Evolutionary conservation across 257 asterid species (phyloP).

Genomic region (Ophiorrhiza pumila): DNA sequence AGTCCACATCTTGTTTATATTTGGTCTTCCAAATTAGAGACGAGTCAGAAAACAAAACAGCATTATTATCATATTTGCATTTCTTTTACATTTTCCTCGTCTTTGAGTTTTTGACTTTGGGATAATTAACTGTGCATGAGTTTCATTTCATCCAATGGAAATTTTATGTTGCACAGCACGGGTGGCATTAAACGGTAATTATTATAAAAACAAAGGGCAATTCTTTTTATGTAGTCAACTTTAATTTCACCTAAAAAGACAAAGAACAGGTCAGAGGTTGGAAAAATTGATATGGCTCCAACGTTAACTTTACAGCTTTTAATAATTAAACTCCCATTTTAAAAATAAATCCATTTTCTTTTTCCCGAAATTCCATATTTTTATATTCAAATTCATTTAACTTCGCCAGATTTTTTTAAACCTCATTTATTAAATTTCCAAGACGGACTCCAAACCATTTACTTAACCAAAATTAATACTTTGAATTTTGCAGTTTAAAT

Average conservation of each 20-base stretch:
- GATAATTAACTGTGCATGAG: too few relatives aligned
- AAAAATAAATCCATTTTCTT: constrained; percentile 24
- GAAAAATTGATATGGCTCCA: constrained; percentile 52
- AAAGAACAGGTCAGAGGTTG: constrained; percentile 66
- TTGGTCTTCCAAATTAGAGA: neutral
- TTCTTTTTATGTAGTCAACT: constrained; percentile 36
- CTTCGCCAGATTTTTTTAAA: constrained; percentile 42
- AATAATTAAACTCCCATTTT: constrained; percentile 39
- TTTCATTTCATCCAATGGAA: neutral
- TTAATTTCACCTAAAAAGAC: constrained; percentile 65
- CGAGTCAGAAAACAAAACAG: neutral
- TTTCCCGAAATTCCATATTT: constrained; percentile 27
- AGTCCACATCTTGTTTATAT: neutral
- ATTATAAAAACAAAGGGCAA: constrained; percentile 31
- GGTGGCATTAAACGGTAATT: constrained; percentile 45
- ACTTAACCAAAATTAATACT: constrained; percentile 79
- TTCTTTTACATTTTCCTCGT: neutral
- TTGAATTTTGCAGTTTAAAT: constrained; percentile 62
- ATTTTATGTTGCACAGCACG: neutral
- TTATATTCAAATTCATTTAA: constrained; percentile 37
- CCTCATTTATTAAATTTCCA: constrained; percentile 59
- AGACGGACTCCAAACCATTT: constrained; percentile 85
- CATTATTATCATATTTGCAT: too few relatives aligned
- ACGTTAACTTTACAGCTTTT: constrained; percentile 75
- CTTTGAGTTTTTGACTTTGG: too few relatives aligned